Evolutionary conservation across 345 rosid species (phyloP).

Genomic region (Citrus maxima): DNA sequence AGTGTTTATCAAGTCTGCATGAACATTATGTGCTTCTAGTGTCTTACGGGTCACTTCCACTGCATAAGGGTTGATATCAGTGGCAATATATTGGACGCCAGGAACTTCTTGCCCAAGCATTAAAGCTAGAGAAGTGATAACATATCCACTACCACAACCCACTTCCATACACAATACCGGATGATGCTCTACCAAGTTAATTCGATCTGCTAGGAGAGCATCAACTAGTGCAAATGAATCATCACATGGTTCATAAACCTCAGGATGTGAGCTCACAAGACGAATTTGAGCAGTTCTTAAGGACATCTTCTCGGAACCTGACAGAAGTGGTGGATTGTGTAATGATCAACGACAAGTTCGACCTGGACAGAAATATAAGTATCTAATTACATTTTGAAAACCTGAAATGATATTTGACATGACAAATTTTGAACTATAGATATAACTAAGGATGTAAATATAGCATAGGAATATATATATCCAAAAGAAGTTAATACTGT

Average conservation of each 20-base stretch:
- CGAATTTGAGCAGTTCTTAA: constrained; percentile 60
- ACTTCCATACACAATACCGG: constrained; percentile 74
- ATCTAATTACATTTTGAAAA: background rate
- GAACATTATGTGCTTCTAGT: constrained; percentile 60
- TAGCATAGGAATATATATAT: background rate
- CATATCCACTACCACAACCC: constrained; percentile 88
- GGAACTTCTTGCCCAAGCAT: constrained; percentile 46
- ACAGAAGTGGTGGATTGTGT: background rate
- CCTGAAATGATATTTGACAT: background rate
- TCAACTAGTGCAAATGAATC: constrained; percentile 91
- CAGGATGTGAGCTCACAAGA: constrained; percentile 77
- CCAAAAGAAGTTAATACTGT: background rate
- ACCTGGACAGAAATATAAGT: background rate
- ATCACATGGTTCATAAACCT: constrained; percentile 92
- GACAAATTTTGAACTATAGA: background rate
- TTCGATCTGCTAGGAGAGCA: constrained; percentile 69
- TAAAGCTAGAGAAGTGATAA: constrained; percentile 76
- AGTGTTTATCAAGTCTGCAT: constrained; percentile 58
- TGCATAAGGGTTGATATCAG: constrained; percentile 66
- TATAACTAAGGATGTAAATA: background rate
- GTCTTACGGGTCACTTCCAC: constrained; percentile 57
- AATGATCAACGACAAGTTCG: background rate
- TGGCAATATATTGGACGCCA: constrained; percentile 52
- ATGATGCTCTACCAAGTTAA: constrained; percentile 49
- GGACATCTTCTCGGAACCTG: constrained; percentile 31